These are phyloP conservation scores for Metschnikowia santaceciliae DNA, from an alignment of 805 yeast genomes.

Conservation along the genomic window DNA sequence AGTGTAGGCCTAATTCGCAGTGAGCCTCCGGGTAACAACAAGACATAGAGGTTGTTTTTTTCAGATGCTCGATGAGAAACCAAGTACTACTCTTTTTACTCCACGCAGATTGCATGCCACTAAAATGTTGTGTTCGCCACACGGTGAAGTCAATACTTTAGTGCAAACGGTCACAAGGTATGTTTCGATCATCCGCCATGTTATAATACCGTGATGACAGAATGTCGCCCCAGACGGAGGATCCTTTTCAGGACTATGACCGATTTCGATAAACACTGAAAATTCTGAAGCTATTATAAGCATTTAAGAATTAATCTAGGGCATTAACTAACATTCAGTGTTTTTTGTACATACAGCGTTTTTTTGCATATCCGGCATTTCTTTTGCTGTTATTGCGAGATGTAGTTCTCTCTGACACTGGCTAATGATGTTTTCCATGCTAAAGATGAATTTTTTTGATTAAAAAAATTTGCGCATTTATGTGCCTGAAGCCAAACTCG, in stretches of 20 bases:
- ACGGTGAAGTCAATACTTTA: slow-evolving; percentile 4
- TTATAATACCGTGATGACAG: slow-evolving; percentile 48
- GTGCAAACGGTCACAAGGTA: slow-evolving; percentile 12
- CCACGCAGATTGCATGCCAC: background rate
- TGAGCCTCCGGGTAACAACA: slow-evolving; percentile 2
- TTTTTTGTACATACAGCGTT: slow-evolving; percentile 4
- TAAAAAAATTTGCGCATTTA: slow-evolving; percentile 34
- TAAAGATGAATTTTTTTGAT: slow-evolving; percentile 55
- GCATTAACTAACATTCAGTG: slow-evolving; percentile 14
- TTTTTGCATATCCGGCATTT: slow-evolving; percentile 7
- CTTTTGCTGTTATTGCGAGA: background rate
- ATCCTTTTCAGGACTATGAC: slow-evolving; percentile 57
- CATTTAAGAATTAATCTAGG: background rate
- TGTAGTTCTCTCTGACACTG: slow-evolving; percentile 6
- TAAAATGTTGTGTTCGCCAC: slow-evolving; percentile 2
- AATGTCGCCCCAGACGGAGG: slow-evolving; percentile 78
- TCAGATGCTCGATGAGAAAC: background rate
- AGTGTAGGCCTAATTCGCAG: slow-evolving; percentile 1
- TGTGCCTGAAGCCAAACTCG: slow-evolving; percentile 34
- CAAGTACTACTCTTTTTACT: background rate
- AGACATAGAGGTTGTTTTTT: background rate
- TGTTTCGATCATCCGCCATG: slow-evolving; percentile 5
- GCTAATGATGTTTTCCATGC: slow-evolving; percentile 57
- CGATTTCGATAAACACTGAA: slow-evolving; percentile 67
- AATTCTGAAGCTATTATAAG: slow-evolving; percentile 45